Base-by-base conservation (phyloP, 1,139 yeast genomes). In the Yamadazyma taylorii region DNA sequence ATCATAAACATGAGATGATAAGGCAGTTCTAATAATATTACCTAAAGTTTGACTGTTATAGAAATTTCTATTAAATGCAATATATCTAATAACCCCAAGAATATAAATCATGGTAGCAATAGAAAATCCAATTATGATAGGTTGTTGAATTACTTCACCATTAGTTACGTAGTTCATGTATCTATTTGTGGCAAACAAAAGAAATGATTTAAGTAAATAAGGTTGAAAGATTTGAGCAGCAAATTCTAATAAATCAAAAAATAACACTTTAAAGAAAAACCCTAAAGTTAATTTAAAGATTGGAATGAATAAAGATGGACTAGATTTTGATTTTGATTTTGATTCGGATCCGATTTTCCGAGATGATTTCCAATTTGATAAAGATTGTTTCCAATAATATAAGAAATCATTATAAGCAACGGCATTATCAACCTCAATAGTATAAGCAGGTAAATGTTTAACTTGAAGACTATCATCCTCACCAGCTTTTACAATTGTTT, bases 1-100 rank as follows among this genome's bases (percentile, higher is more conserved):
- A 19, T 55, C 55, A 44, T 63, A 68, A 11, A 65, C 53, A 39
- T 60, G 51, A 28, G 65, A 50, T 5, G 61, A 52, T 41, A 66
- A 52, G 4, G 64, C 52, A 9, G 63, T 45, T 28, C 52, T 45
- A 31, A 53, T 47, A 14, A 45, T 50, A 32, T 42, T 46, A 14
- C 53, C 53, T 33, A 56, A 41, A 10, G 43, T 39, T 36, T 48
- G 52, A 34, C 53, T 48, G 16, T 51, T 39, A 32, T 53, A 41
- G 29, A 50, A 55, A 37, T 52, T 48, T 40, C 61, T 56, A 42
- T 60, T 62, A 42, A 58, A 58, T 6, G 58, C 47, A 32, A 61
- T 39, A 34, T 53, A 61, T 36, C 60, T 55, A 10, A 50, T 32
- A 27, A 59, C 54, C 2, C 67, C 49, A 11, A 54, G 42, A 9